A percentile compares a stretch with the other conserved stretches of the same genome.
phyloP scores from a whole-genome alignment of 257 asterid species.

The Leptodermis oblonga region DNA sequence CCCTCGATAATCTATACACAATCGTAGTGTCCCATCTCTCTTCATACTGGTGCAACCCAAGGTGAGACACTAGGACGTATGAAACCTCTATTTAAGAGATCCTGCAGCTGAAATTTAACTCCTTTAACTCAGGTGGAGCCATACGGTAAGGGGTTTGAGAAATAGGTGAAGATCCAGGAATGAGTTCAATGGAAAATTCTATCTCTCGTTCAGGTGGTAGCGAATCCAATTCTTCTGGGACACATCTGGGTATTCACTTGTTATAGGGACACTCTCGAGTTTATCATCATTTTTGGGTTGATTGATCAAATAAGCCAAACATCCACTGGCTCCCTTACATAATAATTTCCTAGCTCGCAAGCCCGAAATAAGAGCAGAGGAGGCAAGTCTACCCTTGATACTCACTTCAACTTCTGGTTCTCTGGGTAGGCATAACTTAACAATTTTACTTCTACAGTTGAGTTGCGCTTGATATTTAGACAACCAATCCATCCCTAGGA shows the following conservation, averaged over 20 bases:
- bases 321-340: background rate
- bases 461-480: background rate
- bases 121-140: background rate
- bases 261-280: background rate
- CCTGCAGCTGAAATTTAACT: background rate
- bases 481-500: background rate
- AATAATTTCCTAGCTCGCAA: background rate
- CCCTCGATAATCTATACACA: no score
- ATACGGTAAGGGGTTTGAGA: background rate
- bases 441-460: background rate
- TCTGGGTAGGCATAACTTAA: no score
- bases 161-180: background rate
- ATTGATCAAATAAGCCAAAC: background rate
- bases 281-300: background rate
- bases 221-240: no score
- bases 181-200: background rate
- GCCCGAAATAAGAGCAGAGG: background rate
- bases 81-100: background rate
- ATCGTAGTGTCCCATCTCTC: no score
- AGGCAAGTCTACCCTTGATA: background rate
- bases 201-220: no score
- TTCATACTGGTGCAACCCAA: background rate
- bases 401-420: background rate
- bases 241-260: background rate
- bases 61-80: background rate